Percentiles rank a stretch among this genome's conserved stretches.
Evolutionary conservation across 2,329 filamentous ascomycete species (phyloP).

Genomic region (Penicillium nordicum): DNA sequence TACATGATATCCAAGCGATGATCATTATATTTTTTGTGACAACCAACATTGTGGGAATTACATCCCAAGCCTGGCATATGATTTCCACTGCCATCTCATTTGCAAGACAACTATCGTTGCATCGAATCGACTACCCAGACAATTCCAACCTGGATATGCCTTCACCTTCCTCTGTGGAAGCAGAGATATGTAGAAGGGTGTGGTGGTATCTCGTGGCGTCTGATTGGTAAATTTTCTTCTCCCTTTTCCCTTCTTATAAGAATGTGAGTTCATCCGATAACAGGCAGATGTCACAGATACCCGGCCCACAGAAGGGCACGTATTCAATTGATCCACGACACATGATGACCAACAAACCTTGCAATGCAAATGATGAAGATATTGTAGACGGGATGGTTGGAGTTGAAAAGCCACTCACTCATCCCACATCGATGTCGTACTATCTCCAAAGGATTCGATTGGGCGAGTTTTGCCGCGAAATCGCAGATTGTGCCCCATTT

Average conservation of each 20-base stretch:
- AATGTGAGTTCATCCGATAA: not conserved
- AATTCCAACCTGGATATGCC: slow-evolving; percentile 13
- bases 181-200: slow-evolving; percentile 38
- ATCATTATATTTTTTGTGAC: slow-evolving; percentile 36
- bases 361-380: slow-evolving; percentile 36
- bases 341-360: slow-evolving; percentile 39
- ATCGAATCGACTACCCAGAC: slow-evolving; percentile 19
- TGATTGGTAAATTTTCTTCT: slow-evolving; percentile 32
- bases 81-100: slow-evolving; percentile 31
- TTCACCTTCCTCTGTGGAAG: slow-evolving; percentile 24
- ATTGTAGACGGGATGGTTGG: slow-evolving; percentile 28
- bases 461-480: slow-evolving; percentile 36
- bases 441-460: slow-evolving; percentile 35
- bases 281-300: slow-evolving; percentile 33
- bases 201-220: slow-evolving; percentile 43
- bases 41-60: slow-evolving; percentile 35
- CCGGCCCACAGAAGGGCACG: slow-evolving; percentile 35
- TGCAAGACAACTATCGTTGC: slow-evolving; percentile 16
- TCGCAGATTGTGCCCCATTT: slow-evolving; percentile 35
- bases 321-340: slow-evolving; percentile 39
- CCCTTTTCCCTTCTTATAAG: not conserved
- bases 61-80: slow-evolving; percentile 32
- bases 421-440: slow-evolving; percentile 41
- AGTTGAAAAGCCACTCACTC: slow-evolving; percentile 18
- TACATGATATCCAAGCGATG: slow-evolving; percentile 39